phyloP scores from a whole-genome alignment of 805 yeast genomes.

The Cyberlindnera amylophila region DNA sequence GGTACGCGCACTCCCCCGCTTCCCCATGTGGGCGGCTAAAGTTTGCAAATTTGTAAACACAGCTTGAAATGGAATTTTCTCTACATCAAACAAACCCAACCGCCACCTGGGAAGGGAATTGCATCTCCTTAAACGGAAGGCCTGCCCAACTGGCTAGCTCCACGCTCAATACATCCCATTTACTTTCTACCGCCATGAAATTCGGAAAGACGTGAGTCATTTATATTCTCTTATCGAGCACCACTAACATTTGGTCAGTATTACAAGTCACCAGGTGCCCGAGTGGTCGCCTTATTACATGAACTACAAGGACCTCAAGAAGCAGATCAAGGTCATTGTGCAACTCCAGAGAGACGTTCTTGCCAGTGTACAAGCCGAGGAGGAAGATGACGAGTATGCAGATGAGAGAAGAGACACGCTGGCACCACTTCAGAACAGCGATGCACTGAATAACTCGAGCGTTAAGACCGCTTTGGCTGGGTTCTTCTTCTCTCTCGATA shows the following conservation, averaged over 20 bases:
- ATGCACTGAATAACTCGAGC: constrained; percentile 37
- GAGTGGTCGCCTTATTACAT: constrained; percentile 82
- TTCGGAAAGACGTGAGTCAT: constrained; percentile 23
- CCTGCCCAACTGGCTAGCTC: no score
- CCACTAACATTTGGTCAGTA: constrained; percentile 18
- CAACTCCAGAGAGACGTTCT: constrained; percentile 35
- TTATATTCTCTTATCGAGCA: no score
- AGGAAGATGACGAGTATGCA: constrained; percentile 16
- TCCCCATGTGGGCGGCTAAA: background rate
- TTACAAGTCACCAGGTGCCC: constrained; percentile 83
- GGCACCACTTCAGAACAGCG: constrained; percentile 18
- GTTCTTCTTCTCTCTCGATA: constrained; percentile 75
- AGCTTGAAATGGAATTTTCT: no score
- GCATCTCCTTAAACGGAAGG: no score
- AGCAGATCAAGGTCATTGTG: constrained; percentile 65
- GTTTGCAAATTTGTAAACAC: no score
- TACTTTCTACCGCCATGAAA: constrained; percentile 17
- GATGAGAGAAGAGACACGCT: constrained; percentile 6
- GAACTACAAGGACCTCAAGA: constrained; percentile 82
- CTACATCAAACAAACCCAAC: no score
- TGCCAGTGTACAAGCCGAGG: constrained; percentile 12
- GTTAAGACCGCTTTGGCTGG: constrained; percentile 49
- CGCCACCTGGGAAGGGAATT: no score
- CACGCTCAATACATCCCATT: no score
- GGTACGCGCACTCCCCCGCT: no score